Evolutionary conservation across 345 rosid species (phyloP), one percentile per base, ranked within the genome.

Genomic region (Salix dunnii): DNA sequence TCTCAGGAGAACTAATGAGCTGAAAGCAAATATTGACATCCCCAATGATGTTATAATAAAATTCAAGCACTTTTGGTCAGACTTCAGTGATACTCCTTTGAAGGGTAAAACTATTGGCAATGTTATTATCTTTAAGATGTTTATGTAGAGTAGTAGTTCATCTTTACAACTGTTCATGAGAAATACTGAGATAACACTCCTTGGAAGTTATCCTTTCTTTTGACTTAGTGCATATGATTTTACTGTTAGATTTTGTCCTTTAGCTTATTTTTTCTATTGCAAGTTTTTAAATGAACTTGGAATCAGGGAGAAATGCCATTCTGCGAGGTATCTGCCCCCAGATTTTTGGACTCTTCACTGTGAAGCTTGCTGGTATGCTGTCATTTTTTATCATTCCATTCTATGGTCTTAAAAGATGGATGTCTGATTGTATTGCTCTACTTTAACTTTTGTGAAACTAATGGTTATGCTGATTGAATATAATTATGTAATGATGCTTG

Each of bases 261-360:
- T 17, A 17, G 55, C 55, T 5, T 49, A 49, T 2, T 71, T n/a
- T 43, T 48, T 65, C 62, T 48, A 14, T 42, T 43, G 21, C 21
- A 30, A 51, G 18, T 67, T 43, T 2, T 31, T 38, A 74, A 1
- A 18, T 6, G 2, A 23, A 6, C 42, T 76, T 70, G 46, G 30
- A 66, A 42, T 16, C 85, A 93, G 96, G 98, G 76, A 86, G 99
- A 86, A 96, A 93, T 84, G 92, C 91, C 79, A 91, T 96, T 85
- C 81, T 96, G 68, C 87, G 81, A 78, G 97, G 91, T 76, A 81
- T 96, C 82, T 96, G 97, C 82, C 99, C 99, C 46, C 99, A 96
- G 87, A 82, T 96, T 70, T 91, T 96, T 88, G 99, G 99, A 73
- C 96, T 96, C 74, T 93, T 96, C 89, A 95, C 98, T n/a, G 94